These are phyloP conservation scores for Xylariaceae sp. DNA, from an alignment of 2,329 filamentous ascomycete genomes.

Conservation along the genomic window DNA sequence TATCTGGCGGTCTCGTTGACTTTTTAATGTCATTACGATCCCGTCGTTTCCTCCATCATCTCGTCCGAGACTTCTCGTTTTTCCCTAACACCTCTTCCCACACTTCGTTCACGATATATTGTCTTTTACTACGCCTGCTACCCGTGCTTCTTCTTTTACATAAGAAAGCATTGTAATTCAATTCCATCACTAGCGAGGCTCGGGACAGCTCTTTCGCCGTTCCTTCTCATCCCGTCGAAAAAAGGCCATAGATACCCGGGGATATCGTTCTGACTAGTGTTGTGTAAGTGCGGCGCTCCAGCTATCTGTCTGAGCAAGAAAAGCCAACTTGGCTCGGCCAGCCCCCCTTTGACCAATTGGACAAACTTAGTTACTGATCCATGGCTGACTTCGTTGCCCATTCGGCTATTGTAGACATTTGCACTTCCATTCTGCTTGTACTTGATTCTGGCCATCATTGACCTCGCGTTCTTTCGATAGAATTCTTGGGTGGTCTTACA, in stretches of 20 bases:
- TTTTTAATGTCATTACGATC: conserved; percentile 23
- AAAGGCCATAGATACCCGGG: conserved; percentile 21
- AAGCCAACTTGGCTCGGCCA: neutral
- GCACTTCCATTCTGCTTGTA: conserved; percentile 20
- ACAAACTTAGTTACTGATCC: too few species aligned
- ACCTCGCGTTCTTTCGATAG: conserved; percentile 9
- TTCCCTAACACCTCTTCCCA: conserved; percentile 13
- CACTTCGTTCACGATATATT: conserved; percentile 6
- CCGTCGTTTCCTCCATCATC: conserved; percentile 19
- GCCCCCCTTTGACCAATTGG: too few species aligned
- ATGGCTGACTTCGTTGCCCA: conserved; percentile 12
- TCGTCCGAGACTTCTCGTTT: conserved; percentile 10
- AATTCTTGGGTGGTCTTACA: conserved; percentile 1
- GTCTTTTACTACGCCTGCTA: conserved; percentile 12
- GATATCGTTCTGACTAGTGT: conserved; percentile 24
- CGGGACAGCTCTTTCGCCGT: conserved; percentile 5
- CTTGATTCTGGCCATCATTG: conserved; percentile 16
- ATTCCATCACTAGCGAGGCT: conserved; percentile 9
- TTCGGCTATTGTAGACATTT: conserved; percentile 20
- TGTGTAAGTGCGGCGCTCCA: conserved; percentile 22
- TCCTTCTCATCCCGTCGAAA: neutral
- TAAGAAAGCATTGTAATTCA: conserved; percentile 22
- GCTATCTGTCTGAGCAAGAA: neutral
- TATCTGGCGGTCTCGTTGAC: too few species aligned
- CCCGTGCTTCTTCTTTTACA: conserved; percentile 17